These are phyloP conservation scores for Myxozyma nipponensis DNA, from an alignment of 805 yeast genomes.

Conservation along the genomic window DNA sequence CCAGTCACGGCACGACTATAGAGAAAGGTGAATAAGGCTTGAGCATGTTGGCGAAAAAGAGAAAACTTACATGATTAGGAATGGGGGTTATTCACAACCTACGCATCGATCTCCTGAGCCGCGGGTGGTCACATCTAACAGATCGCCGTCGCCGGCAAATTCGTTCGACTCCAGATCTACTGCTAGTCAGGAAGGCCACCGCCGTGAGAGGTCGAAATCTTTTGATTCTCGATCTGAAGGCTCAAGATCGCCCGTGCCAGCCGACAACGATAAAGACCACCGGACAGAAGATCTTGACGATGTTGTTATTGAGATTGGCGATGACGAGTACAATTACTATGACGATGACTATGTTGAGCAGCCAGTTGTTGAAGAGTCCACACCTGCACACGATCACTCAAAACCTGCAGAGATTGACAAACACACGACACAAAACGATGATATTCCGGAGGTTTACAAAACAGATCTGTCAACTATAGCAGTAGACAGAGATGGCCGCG, in stretches of 20 bases:
- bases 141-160: slow-evolving; percentile 1
- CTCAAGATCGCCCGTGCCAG: background rate
- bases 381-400: background rate
- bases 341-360: slow-evolving; percentile 7
- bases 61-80: too few species aligned
- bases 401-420: background rate
- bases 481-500: background rate
- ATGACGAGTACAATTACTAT: slow-evolving; percentile 11
- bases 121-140: too few species aligned
- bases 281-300: slow-evolving; percentile 5
- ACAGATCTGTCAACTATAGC: background rate
- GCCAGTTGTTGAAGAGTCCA: background rate
- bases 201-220: background rate
- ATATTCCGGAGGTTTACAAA: slow-evolving; percentile 9
- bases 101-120: too few species aligned
- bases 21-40: too few species aligned
- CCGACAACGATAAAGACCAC: background rate
- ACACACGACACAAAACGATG: background rate
- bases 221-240: background rate
- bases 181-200: too few species aligned
- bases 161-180: background rate
- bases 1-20: too few species aligned
- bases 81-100: too few species aligned
- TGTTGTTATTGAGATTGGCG: slow-evolving; percentile 17
- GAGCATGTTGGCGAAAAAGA: too few species aligned